Evolutionary conservation across 371 early-diverging fungal species (phyloP).

Genomic region (Phascolomyces articulosus): DNA sequence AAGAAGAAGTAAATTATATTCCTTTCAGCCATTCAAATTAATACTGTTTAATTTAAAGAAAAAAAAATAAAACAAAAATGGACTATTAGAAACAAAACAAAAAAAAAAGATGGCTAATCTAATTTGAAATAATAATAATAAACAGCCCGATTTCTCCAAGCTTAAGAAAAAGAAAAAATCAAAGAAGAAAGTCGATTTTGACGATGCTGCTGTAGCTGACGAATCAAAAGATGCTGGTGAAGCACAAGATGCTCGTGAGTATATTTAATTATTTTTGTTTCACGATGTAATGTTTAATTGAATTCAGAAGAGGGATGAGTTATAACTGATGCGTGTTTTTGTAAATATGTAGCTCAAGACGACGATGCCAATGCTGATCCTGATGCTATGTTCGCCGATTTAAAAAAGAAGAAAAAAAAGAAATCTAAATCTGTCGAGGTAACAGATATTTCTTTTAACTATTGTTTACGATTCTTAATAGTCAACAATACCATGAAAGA

Average conservation of each 20-base stretch:
- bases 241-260: slow-evolving; percentile 5
- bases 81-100: too few species aligned
- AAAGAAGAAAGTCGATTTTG: slow-evolving; percentile 59
- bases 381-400: slow-evolving; percentile 80
- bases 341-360: neutral
- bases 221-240: slow-evolving; percentile 22
- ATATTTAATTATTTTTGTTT: neutral
- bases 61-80: too few species aligned
- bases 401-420: slow-evolving; percentile 93
- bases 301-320: too few species aligned
- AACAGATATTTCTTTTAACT: slow-evolving; percentile 6
- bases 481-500: too few species aligned
- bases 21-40: neutral
- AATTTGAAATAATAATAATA: neutral
- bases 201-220: slow-evolving; percentile 33
- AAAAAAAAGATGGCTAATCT: neutral
- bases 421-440: slow-evolving; percentile 68
- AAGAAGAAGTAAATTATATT: slow-evolving; percentile 39
- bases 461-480: too few species aligned
- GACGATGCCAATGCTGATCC: slow-evolving; percentile 61
- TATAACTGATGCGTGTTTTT: too few species aligned
- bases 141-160: slow-evolving; percentile 53
- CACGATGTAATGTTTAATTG: too few species aligned
- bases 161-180: slow-evolving; percentile 62
- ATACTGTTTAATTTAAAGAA: neutral